A percentile compares a stretch with the other conserved stretches of the same genome.
These are phyloP conservation scores for Aspergillus incahuasiensis DNA, from an alignment of 495 filamentous ascomycete genomes.

Conservation along the genomic window DNA sequence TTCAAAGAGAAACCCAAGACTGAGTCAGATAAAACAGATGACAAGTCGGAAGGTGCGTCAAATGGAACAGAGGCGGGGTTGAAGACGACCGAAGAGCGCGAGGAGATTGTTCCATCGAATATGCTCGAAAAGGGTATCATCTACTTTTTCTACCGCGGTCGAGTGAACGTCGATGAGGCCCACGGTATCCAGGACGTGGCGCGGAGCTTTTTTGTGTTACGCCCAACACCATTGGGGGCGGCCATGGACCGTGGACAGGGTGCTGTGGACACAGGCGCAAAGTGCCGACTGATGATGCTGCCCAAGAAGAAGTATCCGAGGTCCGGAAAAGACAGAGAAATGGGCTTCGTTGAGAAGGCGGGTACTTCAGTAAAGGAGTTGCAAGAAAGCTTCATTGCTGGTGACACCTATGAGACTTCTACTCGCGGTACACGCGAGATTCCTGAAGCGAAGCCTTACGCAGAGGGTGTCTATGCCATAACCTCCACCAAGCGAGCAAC, in stretches of 20 bases:
- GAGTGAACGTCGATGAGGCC: slow-evolving; percentile 70
- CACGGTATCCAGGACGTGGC: slow-evolving; percentile 67
- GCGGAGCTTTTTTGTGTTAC: slow-evolving; percentile 77
- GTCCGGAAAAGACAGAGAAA: slow-evolving; percentile 67
- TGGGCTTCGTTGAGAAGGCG: slow-evolving; percentile 80
- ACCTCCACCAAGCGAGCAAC: slow-evolving; percentile 65
- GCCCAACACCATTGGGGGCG: slow-evolving; percentile 66
- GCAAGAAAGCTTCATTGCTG: slow-evolving; percentile 63
- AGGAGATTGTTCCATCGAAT: slow-evolving; percentile 58
- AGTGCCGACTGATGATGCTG: slow-evolving; percentile 68
- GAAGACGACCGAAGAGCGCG: slow-evolving; percentile 42
- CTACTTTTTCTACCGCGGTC: slow-evolving; percentile 85
- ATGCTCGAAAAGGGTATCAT: slow-evolving; percentile 90
- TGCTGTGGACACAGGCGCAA: slow-evolving; percentile 53
- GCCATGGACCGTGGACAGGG: slow-evolving; percentile 57
- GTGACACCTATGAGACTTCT: slow-evolving; percentile 69
- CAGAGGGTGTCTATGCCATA: slow-evolving; percentile 84
- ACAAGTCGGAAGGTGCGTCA: slow-evolving; percentile 12
- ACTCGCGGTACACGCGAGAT: slow-evolving; percentile 66
- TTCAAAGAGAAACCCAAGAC: background rate
- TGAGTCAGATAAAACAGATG: slow-evolving; percentile 5
- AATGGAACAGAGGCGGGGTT: slow-evolving; percentile 21
- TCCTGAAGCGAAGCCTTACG: slow-evolving; percentile 69
- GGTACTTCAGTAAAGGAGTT: slow-evolving; percentile 63
- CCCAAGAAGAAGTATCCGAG: slow-evolving; percentile 84